Evolutionary conservation across 2,329 filamentous ascomycete genomes (phyloP).

Genomic region (Ceratocystis cubensis): DNA sequence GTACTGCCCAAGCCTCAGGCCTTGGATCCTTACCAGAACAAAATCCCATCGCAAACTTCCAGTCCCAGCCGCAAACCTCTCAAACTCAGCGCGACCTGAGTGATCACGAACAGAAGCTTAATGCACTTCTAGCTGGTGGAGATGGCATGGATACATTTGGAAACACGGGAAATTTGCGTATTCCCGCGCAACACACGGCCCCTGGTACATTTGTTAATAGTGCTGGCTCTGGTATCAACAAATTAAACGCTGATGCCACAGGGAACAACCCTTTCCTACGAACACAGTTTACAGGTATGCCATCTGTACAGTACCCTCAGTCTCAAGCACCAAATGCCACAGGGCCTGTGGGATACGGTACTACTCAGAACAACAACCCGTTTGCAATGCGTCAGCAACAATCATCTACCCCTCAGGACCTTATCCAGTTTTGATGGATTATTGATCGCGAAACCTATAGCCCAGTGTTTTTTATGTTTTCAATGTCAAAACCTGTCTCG

Average conservation of each 20-base stretch:
- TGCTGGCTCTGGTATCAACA: conserved; percentile 65
- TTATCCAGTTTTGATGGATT: conserved; percentile 47
- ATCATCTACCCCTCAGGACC: conserved; percentile 39
- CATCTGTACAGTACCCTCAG: conserved; percentile 42
- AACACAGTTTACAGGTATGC: conserved; percentile 70
- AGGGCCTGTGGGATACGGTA: conserved; percentile 42
- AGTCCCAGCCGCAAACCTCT: conserved; percentile 30
- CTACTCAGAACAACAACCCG: conserved; percentile 42
- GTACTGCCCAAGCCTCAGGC: conserved; percentile 47
- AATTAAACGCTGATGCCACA: conserved; percentile 57
- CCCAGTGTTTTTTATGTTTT: neutral
- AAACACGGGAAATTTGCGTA: conserved; percentile 90
- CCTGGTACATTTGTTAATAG: conserved; percentile 96
- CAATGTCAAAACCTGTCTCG: neutral
- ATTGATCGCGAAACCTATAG: neutral
- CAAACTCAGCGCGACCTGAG: conserved; percentile 46
- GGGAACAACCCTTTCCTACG: conserved; percentile 84
- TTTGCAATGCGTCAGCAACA: conserved; percentile 39
- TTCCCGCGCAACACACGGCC: conserved; percentile 90
- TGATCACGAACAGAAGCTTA: conserved; percentile 63
- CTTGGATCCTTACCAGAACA: conserved; percentile 72
- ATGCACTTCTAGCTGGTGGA: conserved; percentile 70
- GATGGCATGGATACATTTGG: conserved; percentile 96
- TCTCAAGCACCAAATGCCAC: conserved; percentile 43
- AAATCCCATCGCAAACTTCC: conserved; percentile 53